phyloP scores from a whole-genome alignment of 1,139 yeast species.

The Zygosaccharomyces sapae region DNA sequence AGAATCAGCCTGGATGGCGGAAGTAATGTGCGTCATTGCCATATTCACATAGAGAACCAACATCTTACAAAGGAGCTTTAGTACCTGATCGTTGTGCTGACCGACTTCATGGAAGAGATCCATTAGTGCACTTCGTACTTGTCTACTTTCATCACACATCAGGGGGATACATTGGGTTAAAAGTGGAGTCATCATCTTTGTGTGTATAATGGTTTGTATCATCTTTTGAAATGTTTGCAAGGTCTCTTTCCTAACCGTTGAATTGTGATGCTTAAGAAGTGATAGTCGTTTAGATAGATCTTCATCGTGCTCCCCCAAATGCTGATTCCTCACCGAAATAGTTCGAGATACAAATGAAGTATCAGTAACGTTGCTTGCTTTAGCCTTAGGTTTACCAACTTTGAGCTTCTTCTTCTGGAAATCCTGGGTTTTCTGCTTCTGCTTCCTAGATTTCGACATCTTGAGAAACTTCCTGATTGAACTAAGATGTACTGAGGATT shows the following conservation, averaged over 20 bases:
- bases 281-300: slow-evolving; percentile 59
- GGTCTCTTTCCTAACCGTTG: slow-evolving; percentile 71
- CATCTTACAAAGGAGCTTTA: slow-evolving; percentile 62
- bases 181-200: slow-evolving; percentile 32
- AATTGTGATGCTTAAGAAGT: slow-evolving; percentile 73
- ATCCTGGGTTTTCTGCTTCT: slow-evolving; percentile 36
- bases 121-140: slow-evolving; percentile 61
- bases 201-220: slow-evolving; percentile 41
- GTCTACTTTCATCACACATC: slow-evolving; percentile 36
- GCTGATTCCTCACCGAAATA: slow-evolving; percentile 59
- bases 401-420: slow-evolving; percentile 67
- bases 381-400: slow-evolving; percentile 79
- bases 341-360: slow-evolving; percentile 78
- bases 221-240: slow-evolving; percentile 47
- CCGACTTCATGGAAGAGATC: slow-evolving; percentile 51
- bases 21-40: slow-evolving; percentile 89
- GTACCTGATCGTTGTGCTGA: slow-evolving; percentile 49
- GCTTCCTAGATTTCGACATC: slow-evolving; percentile 36
- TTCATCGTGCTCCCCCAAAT: slow-evolving; percentile 36
- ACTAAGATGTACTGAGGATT: too few relatives aligned
- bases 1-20: slow-evolving; percentile 67
- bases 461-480: neutral
- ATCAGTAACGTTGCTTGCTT: slow-evolving; percentile 73
- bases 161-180: slow-evolving; percentile 32
- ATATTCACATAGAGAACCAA: slow-evolving; percentile 75